Percentiles rank a stretch among this genome's conserved stretches.
phyloP scores from a whole-genome alignment of 805 yeast species.

The Cyberlindnera saturnus region DNA sequence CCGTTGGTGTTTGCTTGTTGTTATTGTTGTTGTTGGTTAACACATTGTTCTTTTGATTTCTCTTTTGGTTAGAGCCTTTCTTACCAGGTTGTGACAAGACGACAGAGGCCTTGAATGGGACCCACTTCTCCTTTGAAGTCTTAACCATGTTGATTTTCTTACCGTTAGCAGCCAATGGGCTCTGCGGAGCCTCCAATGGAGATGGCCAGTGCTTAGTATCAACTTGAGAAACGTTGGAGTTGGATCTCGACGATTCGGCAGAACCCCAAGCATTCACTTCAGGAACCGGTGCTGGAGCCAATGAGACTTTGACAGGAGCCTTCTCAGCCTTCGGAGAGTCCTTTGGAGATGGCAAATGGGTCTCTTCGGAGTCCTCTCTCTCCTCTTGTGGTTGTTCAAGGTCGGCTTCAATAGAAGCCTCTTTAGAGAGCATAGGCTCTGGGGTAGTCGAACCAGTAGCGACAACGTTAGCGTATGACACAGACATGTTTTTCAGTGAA shows the following conservation, averaged over 20 bases:
- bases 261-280: constrained; percentile 56
- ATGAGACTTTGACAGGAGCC: constrained; percentile 18
- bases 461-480: constrained; percentile 27
- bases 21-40: constrained; percentile 6
- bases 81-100: constrained; percentile 32
- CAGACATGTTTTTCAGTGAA: constrained; percentile 9
- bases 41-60: constrained; percentile 13
- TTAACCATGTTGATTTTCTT: constrained; percentile 16
- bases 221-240: constrained; percentile 13
- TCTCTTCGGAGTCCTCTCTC: constrained; percentile 1
- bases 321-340: constrained; percentile 22
- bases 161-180: neutral
- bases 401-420: constrained; percentile 1
- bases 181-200: constrained; percentile 28
- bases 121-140: constrained; percentile 55
- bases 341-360: constrained; percentile 24
- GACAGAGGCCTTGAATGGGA: constrained; percentile 58
- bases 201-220: constrained; percentile 31
- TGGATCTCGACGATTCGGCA: constrained; percentile 23
- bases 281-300: constrained; percentile 66
- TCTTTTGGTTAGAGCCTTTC: constrained; percentile 18
- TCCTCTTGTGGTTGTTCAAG: neutral
- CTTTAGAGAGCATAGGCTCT: constrained; percentile 9
- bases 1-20: constrained; percentile 7
- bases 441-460: constrained; percentile 21